These are phyloP conservation scores for Dryas octopetala DNA, from an alignment of 306 rosid species.

Conservation along the genomic window DNA sequence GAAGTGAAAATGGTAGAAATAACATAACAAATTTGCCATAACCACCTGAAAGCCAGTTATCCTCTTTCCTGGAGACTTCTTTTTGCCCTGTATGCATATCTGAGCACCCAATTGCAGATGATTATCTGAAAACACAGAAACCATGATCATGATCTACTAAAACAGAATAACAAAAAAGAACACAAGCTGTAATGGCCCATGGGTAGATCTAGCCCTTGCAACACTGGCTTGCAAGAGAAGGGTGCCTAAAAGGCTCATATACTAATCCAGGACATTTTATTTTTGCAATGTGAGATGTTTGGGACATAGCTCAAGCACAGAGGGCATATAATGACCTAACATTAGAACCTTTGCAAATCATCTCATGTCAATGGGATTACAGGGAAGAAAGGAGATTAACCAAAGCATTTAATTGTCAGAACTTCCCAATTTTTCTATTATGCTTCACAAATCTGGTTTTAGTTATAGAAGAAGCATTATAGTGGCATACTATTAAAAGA, in stretches of 20 bases:
- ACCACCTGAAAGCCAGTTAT: slow-evolving; percentile 75
- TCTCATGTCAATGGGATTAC: background rate
- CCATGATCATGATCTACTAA: background rate
- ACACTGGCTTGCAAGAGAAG: background rate
- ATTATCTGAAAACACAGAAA: slow-evolving; percentile 44
- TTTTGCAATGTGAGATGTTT: background rate
- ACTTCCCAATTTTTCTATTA: background rate
- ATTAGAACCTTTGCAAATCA: background rate
- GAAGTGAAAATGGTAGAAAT: slow-evolving; percentile 10
- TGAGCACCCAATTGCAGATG: slow-evolving; percentile 55
- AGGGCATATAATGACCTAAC: background rate
- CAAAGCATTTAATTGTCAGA: background rate
- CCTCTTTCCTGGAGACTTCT: slow-evolving; percentile 61
- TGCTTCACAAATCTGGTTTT: background rate
- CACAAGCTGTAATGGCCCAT: background rate
- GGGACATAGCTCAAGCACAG: background rate
- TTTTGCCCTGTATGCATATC: slow-evolving; percentile 54
- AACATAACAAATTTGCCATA: slow-evolving; percentile 14
- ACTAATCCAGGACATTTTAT: background rate
- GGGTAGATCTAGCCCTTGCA: background rate
- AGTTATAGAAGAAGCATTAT: background rate
- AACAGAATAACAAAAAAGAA: background rate
- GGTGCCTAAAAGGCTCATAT: background rate
- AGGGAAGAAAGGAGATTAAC: background rate
- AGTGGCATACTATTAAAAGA: background rate